These are phyloP conservation scores for Chamaecyparis obtusa DNA, from an alignment of 75 land plant genomes.

Conservation along the genomic window DNA sequence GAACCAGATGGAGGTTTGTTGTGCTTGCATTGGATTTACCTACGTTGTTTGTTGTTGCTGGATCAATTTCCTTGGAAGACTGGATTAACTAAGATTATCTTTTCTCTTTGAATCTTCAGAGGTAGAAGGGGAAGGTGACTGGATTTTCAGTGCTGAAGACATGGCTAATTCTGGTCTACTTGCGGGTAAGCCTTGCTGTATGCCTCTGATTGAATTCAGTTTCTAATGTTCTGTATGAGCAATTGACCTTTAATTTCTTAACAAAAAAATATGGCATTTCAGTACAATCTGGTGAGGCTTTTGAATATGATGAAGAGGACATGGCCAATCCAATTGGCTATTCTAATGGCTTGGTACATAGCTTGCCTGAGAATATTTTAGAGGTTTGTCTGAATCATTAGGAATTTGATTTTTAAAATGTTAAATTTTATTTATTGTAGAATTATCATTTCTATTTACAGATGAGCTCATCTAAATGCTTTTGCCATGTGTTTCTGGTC, in stretches of 20 bases:
- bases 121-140: slow-evolving; percentile 80
- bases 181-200: not conserved
- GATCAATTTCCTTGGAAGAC: not conserved
- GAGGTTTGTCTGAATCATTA: slow-evolving; percentile 20
- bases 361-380: slow-evolving; percentile 7
- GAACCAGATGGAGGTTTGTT: slow-evolving; percentile 75
- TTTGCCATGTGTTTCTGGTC: not conserved
- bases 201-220: not conserved
- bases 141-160: slow-evolving; percentile 79
- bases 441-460: not conserved
- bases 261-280: not conserved
- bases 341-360: slow-evolving; percentile 44
- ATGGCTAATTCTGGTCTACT: slow-evolving; percentile 28
- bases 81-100: not conserved
- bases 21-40: not conserved
- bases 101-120: slow-evolving; percentile 25
- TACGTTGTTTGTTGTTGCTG: not conserved
- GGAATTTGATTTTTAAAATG: not conserved
- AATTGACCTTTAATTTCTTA: not conserved
- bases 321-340: slow-evolving; percentile 62
- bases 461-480: not conserved
- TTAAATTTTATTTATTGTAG: not conserved
- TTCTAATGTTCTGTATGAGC: not conserved
- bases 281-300: not conserved
- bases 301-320: slow-evolving; percentile 38